These are phyloP conservation scores for Rhodofomes roseus DNA, from an alignment of 1,284 basidiomycete species.

Conservation along the genomic window DNA sequence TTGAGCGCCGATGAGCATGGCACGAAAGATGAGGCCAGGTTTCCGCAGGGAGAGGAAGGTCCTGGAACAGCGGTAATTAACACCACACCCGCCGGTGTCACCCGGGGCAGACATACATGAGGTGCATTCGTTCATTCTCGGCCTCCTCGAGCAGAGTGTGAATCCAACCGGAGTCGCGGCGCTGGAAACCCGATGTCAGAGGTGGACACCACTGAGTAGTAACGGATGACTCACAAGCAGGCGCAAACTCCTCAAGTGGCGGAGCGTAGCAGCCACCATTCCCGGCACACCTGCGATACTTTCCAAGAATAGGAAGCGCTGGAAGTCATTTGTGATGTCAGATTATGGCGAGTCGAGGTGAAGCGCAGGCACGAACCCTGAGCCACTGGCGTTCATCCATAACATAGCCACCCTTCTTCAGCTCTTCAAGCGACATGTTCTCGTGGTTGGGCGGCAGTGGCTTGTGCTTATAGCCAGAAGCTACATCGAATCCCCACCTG, in stretches of 20 bases:
- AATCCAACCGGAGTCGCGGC: slow-evolving; percentile 87
- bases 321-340: background rate
- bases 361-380: slow-evolving; percentile 39
- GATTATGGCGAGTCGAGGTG: too few species aligned
- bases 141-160: slow-evolving; percentile 87
- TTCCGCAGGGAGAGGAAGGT: slow-evolving; percentile 87
- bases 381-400: slow-evolving; percentile 80
- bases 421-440: slow-evolving; percentile 66
- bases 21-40: slow-evolving; percentile 77
- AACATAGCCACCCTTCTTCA: slow-evolving; percentile 70
- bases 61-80: slow-evolving; percentile 35
- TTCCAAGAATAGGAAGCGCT: slow-evolving; percentile 88
- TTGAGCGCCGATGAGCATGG: slow-evolving; percentile 82
- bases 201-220: background rate
- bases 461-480: slow-evolving; percentile 79
- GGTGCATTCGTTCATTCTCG: slow-evolving; percentile 94
- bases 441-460: slow-evolving; percentile 50
- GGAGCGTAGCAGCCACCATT: slow-evolving; percentile 87
- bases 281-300: slow-evolving; percentile 91
- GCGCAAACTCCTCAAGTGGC: slow-evolving; percentile 80
- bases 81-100: background rate
- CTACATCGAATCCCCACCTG: slow-evolving; percentile 71
- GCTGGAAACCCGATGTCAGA: slow-evolving; percentile 36
- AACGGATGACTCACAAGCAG: slow-evolving; percentile 57
- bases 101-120: slow-evolving; percentile 54